Conservation (phyloP, 2,329 filamentous ascomycete genomes). For the Chaetomiaceae sp. region DNA sequence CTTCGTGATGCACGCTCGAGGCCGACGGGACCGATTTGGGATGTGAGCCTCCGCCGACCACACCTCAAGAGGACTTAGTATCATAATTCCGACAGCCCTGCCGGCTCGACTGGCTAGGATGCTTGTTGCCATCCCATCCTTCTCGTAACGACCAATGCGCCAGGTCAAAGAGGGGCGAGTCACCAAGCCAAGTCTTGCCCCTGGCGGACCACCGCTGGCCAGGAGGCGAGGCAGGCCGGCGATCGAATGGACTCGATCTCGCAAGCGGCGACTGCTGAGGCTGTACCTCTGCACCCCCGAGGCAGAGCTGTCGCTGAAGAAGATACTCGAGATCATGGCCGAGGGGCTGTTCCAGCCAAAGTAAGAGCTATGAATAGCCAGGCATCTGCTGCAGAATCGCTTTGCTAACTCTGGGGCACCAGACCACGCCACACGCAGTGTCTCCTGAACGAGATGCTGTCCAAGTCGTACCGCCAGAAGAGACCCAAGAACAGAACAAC, state of each 20-base stretch:
- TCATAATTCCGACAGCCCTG: background rate
- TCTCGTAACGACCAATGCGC: conserved; percentile 4
- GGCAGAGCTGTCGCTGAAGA: conserved; percentile 15
- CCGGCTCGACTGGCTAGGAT: background rate
- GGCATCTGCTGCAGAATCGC: no score
- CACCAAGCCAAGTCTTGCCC: background rate
- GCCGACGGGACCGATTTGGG: conserved; percentile 7
- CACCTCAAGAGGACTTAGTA: background rate
- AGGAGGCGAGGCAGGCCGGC: conserved; percentile 13
- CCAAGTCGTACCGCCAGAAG: conserved; percentile 19
- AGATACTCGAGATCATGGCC: conserved; percentile 13
- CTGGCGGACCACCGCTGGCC: background rate
- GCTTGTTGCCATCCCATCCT: background rate
- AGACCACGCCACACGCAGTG: conserved; percentile 19
- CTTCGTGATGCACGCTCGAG: background rate
- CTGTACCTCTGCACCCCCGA: conserved; percentile 19
- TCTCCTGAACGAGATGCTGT: conserved; percentile 18
- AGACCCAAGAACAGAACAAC: conserved; percentile 10
- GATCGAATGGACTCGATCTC: conserved; percentile 15
- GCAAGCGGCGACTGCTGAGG: conserved; percentile 13
- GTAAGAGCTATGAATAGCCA: no score
- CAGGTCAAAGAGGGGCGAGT: conserved; percentile 10
- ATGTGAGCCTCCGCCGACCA: background rate
- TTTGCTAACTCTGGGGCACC: background rate
- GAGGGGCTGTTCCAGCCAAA: conserved; percentile 15